Conservation (phyloP, 1,284 basidiomycete species). For the Moesziomyces antarcticus region DNA sequence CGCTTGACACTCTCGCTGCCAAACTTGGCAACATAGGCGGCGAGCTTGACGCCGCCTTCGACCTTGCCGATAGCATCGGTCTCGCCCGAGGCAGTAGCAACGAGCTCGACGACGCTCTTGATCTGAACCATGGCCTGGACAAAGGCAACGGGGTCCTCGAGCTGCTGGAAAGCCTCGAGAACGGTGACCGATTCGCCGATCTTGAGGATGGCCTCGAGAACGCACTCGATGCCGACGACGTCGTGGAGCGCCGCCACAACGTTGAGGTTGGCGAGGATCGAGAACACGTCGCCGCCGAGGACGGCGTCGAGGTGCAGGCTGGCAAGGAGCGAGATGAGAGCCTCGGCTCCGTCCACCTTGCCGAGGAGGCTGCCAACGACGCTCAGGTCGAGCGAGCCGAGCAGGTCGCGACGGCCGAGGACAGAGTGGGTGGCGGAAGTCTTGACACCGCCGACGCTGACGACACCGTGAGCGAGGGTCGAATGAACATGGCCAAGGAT, state of each 20-base stretch:
- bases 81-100: conserved; percentile 11
- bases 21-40: conserved; percentile 13
- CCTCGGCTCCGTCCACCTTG: conserved; percentile 7
- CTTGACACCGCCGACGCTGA: conserved; percentile 8
- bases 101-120: conserved; percentile 12
- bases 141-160: conserved; percentile 18
- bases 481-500: conserved; percentile 11
- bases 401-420: background rate
- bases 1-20: conserved; percentile 8
- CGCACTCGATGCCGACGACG: conserved; percentile 10
- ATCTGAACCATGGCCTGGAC: conserved; percentile 20
- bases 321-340: conserved; percentile 7
- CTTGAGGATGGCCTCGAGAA: conserved; percentile 11
- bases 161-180: conserved; percentile 9
- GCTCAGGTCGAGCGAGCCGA: background rate
- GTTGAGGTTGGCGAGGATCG: conserved; percentile 13
- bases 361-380: conserved; percentile 5
- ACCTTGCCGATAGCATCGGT: conserved; percentile 11
- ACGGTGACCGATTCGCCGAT: conserved; percentile 11
- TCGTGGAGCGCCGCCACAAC: conserved; percentile 17
- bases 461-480: conserved; percentile 3
- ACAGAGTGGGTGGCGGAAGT: background rate
- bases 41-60: conserved; percentile 18
- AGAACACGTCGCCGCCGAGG: conserved; percentile 12
- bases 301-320: conserved; percentile 11